Conservation (phyloP, 2,329 filamentous ascomycete genomes). For the Pseudogymnoascus sp. region DNA sequence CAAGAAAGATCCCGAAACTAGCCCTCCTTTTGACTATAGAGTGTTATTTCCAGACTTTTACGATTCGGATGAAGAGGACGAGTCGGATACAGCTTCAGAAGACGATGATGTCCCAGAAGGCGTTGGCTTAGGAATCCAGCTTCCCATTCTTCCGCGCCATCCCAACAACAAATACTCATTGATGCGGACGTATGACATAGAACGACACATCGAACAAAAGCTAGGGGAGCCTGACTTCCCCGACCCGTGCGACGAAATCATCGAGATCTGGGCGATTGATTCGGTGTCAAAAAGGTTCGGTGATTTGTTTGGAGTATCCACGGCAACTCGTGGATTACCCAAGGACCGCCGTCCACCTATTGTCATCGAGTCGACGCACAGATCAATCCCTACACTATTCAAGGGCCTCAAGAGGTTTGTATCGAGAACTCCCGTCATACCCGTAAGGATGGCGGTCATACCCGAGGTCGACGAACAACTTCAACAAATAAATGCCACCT, state of each 20-base stretch:
- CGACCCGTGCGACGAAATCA: background rate
- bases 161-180: background rate
- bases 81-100: background rate
- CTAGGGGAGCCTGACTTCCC: background rate
- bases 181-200: background rate
- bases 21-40: background rate
- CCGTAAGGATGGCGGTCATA: background rate
- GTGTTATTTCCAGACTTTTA: background rate
- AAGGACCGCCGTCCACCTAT: background rate
- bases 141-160: background rate
- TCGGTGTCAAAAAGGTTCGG: background rate
- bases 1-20: background rate
- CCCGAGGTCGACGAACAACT: background rate
- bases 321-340: background rate
- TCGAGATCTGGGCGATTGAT: background rate
- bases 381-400: background rate
- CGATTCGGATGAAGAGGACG: background rate
- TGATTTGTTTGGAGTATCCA: background rate
- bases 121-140: background rate
- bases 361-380: background rate
- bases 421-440: background rate
- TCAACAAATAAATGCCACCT: background rate
- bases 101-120: background rate
- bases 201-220: background rate
- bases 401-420: too few species aligned